These are phyloP conservation scores for Pseudomonodictys pantanalensis DNA, from an alignment of 495 filamentous ascomycete genomes.

Conservation along the genomic window DNA sequence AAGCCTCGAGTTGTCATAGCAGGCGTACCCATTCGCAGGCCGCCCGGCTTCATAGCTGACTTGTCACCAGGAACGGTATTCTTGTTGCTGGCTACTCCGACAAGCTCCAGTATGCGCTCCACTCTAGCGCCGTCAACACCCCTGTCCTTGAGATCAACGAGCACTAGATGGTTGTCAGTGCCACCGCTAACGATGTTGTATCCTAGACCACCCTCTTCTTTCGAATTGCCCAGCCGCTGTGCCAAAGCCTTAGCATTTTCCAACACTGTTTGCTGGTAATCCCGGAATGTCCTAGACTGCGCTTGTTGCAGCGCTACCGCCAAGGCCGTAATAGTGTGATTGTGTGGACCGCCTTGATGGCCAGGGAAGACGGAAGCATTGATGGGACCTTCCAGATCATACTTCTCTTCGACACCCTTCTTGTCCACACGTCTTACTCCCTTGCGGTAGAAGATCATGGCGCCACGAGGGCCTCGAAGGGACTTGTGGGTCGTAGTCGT, in stretches of 20 bases:
- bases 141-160: slow-evolving; percentile 81
- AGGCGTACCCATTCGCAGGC: slow-evolving; percentile 92
- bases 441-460: slow-evolving; percentile 99
- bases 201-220: slow-evolving; percentile 57
- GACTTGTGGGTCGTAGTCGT: slow-evolving; percentile 99
- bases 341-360: slow-evolving; percentile 98
- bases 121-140: slow-evolving; percentile 89
- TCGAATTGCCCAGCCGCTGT: slow-evolving; percentile 60
- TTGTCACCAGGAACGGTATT: slow-evolving; percentile 98
- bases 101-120: slow-evolving; percentile 93
- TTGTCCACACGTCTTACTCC: slow-evolving; percentile 83
- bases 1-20: slow-evolving; percentile 98
- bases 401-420: slow-evolving; percentile 89
- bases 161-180: slow-evolving; percentile 97
- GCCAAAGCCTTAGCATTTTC: slow-evolving; percentile 90
- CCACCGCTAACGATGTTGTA: slow-evolving; percentile 94
- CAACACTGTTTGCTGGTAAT: slow-evolving; percentile 90
- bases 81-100: slow-evolving; percentile 99
- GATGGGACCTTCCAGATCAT: slow-evolving; percentile 93
- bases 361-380: slow-evolving; percentile 99
- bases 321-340: slow-evolving; percentile 99
- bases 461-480: slow-evolving; percentile 94
- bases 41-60: slow-evolving; percentile 89
- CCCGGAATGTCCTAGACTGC: slow-evolving; percentile 86
- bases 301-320: slow-evolving; percentile 97